A percentile compares a stretch with the other conserved stretches of the same genome.
Conservation (phyloP, 2,329 filamentous ascomycete genomes). For the Dactylella cylindrospora region DNA sequence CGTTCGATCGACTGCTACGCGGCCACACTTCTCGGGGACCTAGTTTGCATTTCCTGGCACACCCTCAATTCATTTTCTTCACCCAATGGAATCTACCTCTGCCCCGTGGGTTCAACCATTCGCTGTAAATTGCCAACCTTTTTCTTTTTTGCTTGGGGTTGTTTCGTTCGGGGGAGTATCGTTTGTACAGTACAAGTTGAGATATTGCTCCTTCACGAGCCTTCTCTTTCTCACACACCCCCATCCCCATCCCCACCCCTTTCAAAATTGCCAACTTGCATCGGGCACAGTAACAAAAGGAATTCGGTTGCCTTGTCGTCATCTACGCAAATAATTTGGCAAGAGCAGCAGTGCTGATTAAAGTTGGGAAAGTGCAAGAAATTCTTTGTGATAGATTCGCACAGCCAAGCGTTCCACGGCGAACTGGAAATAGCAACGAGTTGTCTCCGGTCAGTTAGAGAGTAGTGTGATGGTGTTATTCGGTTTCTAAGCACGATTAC, state of each 20-base stretch:
- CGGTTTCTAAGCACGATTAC: no score
- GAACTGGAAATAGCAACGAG: constrained; percentile 41
- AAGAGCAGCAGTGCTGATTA: constrained; percentile 10
- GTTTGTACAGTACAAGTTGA: no score
- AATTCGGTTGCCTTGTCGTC: constrained; percentile 22
- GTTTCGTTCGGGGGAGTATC: no score
- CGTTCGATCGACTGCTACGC: constrained; percentile 27
- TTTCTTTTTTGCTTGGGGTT: no score
- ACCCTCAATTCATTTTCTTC: constrained; percentile 17
- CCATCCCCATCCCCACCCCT: not conserved
- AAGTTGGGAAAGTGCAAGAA: constrained; percentile 42
- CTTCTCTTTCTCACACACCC: not conserved
- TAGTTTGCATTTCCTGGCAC: constrained; percentile 30
- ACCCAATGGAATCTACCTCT: constrained; percentile 18
- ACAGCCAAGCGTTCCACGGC: constrained; percentile 44
- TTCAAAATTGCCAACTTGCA: constrained; percentile 13
- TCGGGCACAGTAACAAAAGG: constrained; percentile 27
- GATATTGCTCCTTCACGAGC: no score
- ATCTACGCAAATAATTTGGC: no score
- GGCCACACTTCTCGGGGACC: constrained; percentile 17
- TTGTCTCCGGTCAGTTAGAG: no score
- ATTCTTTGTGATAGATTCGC: constrained; percentile 21
- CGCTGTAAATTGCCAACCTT: no score
- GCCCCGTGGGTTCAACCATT: constrained; percentile 3
- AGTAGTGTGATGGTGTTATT: no score